Percentiles rank a stretch among this genome's conserved stretches.
Evolutionary conservation across 495 filamentous ascomycete species (phyloP).

Genomic region (Cryomyces minteri): DNA sequence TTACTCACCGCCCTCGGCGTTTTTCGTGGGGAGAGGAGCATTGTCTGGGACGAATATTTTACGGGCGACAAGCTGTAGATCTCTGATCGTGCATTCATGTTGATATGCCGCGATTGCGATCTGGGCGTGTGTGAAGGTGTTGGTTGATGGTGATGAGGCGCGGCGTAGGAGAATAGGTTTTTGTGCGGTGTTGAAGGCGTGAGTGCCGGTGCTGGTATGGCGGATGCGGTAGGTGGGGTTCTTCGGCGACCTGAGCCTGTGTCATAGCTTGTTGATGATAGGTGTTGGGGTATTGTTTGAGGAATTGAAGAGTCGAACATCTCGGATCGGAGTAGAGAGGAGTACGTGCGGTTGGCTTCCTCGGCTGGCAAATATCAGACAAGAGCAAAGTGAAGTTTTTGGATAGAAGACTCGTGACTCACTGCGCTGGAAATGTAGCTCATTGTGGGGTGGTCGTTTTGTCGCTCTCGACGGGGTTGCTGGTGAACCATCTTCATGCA

Average conservation of each 20-base stretch:
- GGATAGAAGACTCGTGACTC: slow-evolving; percentile 15
- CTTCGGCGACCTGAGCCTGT: slow-evolving; percentile 55
- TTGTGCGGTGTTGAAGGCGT: slow-evolving; percentile 93
- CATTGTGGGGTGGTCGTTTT: slow-evolving; percentile 71
- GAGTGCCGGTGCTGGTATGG: slow-evolving; percentile 40
- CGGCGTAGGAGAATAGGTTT: slow-evolving; percentile 87
- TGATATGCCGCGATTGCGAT: slow-evolving; percentile 57
- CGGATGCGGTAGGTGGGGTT: slow-evolving; percentile 55
- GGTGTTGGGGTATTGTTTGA: slow-evolving; percentile 48
- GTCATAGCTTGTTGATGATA: slow-evolving; percentile 41
- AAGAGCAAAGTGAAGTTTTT: slow-evolving; percentile 9
- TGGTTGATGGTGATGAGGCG: slow-evolving; percentile 57
- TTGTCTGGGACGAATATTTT: slow-evolving; percentile 71
- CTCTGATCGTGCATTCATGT: slow-evolving; percentile 72
- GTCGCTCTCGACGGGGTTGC: slow-evolving; percentile 73
- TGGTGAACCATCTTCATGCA: slow-evolving; percentile 77
- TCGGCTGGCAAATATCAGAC: slow-evolving; percentile 45
- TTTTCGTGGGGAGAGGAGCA: slow-evolving; percentile 77
- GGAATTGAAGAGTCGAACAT: slow-evolving; percentile 81
- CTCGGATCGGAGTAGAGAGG: slow-evolving; percentile 72
- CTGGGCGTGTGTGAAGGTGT: slow-evolving; percentile 73
- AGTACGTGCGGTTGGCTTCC: slow-evolving; percentile 85
- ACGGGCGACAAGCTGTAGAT: slow-evolving; percentile 89
- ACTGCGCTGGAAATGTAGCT: slow-evolving; percentile 90
- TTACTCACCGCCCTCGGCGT: slow-evolving; percentile 80